phyloP scores from a whole-genome alignment of 768 basidiomycete genomes.

The Multifurca ochricompacta region DNA sequence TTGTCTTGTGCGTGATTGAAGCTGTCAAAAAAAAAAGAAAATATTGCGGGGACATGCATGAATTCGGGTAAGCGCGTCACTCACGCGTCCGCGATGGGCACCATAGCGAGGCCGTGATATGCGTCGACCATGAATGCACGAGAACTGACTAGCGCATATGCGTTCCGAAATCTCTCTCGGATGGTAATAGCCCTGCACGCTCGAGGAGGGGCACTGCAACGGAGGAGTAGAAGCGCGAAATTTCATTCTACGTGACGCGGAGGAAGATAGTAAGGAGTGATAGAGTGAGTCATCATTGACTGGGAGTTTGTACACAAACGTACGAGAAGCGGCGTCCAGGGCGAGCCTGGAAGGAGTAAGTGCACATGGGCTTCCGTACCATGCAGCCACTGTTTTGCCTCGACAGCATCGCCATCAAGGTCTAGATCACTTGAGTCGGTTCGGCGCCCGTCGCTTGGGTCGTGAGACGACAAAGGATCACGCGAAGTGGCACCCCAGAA shows the following conservation, averaged over 20 bases:
- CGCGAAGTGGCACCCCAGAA: slow-evolving; percentile 22
- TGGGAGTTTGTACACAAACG: background rate
- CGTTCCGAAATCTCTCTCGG: slow-evolving; percentile 40
- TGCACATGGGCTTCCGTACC: slow-evolving; percentile 15
- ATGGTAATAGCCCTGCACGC: slow-evolving; percentile 19
- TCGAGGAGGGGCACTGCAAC: slow-evolving; percentile 24
- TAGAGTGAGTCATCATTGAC: background rate
- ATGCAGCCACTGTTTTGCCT: slow-evolving; percentile 16
- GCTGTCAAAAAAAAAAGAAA: slow-evolving; percentile 31
- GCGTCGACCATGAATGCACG: slow-evolving; percentile 79
- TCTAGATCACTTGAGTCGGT: background rate
- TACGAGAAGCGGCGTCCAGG: slow-evolving; percentile 8
- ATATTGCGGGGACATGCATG: background rate
- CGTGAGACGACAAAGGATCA: background rate
- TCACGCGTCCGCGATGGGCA: slow-evolving; percentile 79
- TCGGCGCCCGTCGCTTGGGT: background rate
- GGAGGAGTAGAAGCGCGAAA: slow-evolving; percentile 12
- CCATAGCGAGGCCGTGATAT: slow-evolving; percentile 75
- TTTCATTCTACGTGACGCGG: slow-evolving; percentile 3
- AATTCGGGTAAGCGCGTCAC: slow-evolving; percentile 24
- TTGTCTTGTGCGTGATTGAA: slow-evolving; percentile 69
- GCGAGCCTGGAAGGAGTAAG: slow-evolving; percentile 7
- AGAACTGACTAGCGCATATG: slow-evolving; percentile 66
- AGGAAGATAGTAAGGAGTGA: background rate
- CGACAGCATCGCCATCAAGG: slow-evolving; percentile 11